phyloP scores from a whole-genome alignment of 192 early-diverging fungal species.

The Cladochytrium replicatum region DNA sequence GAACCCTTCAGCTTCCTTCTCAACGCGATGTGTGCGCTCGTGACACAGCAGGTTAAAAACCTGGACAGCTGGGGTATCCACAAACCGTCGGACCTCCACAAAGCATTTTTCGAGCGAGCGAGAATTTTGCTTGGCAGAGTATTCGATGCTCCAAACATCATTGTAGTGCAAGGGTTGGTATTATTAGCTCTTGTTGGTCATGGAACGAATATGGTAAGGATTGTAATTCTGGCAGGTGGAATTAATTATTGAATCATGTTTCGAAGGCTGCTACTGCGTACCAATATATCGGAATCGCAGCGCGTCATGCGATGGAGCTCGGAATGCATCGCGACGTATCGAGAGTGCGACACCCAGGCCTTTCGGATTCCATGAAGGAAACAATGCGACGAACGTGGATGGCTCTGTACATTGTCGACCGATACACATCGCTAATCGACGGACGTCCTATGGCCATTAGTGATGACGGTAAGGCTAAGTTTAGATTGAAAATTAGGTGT shows the following conservation, averaged over 20 bases:
- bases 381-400: constrained; percentile 38
- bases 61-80: constrained; percentile 26
- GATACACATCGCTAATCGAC: constrained; percentile 32
- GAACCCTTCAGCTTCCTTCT: constrained; percentile 37
- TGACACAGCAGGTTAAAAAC: constrained; percentile 30
- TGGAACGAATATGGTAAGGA: constrained; percentile 32
- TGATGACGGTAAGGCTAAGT: constrained; percentile 39
- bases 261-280: constrained; percentile 35
- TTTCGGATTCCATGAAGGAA: constrained; percentile 28
- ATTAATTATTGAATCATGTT: too few species aligned
- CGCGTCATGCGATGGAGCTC: constrained; percentile 35
- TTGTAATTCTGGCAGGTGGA: too few species aligned
- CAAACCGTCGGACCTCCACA: constrained; percentile 25
- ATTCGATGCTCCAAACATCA: constrained; percentile 42
- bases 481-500: too few species aligned
- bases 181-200: constrained; percentile 31
- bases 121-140: constrained; percentile 29
- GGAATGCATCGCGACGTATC: constrained; percentile 41
- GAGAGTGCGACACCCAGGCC: constrained; percentile 25
- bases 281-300: constrained; percentile 39
- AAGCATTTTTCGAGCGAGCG: constrained; percentile 33
- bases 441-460: constrained; percentile 37
- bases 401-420: constrained; percentile 37
- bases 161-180: constrained; percentile 34
- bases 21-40: constrained; percentile 39